Conservation (phyloP, 768 basidiomycete species). For the Mrakia gelida region DNA sequence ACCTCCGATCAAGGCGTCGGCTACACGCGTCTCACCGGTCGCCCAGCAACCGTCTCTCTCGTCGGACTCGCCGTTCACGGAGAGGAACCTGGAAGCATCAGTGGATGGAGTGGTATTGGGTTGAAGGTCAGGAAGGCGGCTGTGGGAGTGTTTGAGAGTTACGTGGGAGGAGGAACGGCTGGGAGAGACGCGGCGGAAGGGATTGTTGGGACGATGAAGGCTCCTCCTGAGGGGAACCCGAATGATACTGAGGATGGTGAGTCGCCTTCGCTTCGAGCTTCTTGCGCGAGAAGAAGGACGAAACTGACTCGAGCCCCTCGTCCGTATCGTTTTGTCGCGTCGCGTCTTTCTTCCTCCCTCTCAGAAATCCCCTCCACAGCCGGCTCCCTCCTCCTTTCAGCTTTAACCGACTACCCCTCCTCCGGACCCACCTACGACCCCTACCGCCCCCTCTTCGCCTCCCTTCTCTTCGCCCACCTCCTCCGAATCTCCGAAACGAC, state of each 20-base stretch:
- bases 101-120: constrained; percentile 18
- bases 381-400: constrained; percentile 46
- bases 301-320: neutral
- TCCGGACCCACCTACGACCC: constrained; percentile 40
- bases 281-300: neutral
- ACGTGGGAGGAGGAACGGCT: constrained; percentile 15
- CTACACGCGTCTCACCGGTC: constrained; percentile 28
- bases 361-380: constrained; percentile 38
- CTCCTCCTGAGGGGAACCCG: constrained; percentile 8
- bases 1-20: constrained; percentile 28
- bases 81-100: constrained; percentile 13
- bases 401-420: constrained; percentile 44
- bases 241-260: constrained; percentile 23
- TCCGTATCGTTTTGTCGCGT: neutral
- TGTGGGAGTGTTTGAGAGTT: constrained; percentile 11
- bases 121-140: constrained; percentile 26
- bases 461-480: constrained; percentile 44
- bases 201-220: constrained; percentile 26
- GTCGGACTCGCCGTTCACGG: constrained; percentile 28
- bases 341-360: neutral
- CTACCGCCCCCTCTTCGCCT: constrained; percentile 44
- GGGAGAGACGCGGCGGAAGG: constrained; percentile 4
- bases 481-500: constrained; percentile 47
- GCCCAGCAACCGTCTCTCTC: constrained; percentile 17
- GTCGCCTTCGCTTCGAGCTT: constrained; percentile 29